Evolutionary conservation across 805 yeast species (phyloP), one percentile per base, ranked within the genome.

Genomic region (Saturnispora dispora): DNA sequence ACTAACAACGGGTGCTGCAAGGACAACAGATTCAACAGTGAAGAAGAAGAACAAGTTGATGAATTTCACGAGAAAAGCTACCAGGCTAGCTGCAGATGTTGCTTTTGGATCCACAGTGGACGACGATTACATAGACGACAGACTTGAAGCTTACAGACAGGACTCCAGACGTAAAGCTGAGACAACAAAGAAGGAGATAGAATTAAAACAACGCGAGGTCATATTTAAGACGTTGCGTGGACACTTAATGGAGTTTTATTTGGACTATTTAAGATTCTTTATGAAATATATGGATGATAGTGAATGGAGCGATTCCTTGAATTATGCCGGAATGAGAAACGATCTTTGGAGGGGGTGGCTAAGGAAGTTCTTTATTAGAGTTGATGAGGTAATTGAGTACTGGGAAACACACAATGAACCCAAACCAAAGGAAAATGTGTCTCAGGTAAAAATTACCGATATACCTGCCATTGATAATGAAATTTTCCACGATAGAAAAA

Each of bases 241-340:
- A 30, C 57, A 53, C 42, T 57, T 60, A 5, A 47, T 58, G 50
- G 60, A 60, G 30, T 52, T 54, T 3, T 66, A 65, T 46, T 45
- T 65, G 15, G 67, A 64, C 11, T 65, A 61, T 46, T 55, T 66
- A 17, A 56, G 63, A 33, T 63, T 66, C 41, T 64, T 66, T 47
- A 36, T 60, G 35, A 61, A 65, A 43, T 65, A 63, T 42, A 62
- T 63, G 64, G 63, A 65, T 46, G 66, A 66, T n/a, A 53, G 67
- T 10, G 67, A 62, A 37, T 45, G 53, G 37, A 61, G 64, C 48
- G 71, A 66, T 49, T 62, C 67, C 0, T 46, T 66, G n/a, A 56
- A 55, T 25, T 65, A 60, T 51, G 67, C 71, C 8, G 50, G 63
- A 13, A 59, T 66, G 4, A 54, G 71, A 53, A 57, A 63, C 25